These are phyloP conservation scores for Xerocomus potaroensis DNA, from an alignment of 768 basidiomycete species.

Conservation along the genomic window DNA sequence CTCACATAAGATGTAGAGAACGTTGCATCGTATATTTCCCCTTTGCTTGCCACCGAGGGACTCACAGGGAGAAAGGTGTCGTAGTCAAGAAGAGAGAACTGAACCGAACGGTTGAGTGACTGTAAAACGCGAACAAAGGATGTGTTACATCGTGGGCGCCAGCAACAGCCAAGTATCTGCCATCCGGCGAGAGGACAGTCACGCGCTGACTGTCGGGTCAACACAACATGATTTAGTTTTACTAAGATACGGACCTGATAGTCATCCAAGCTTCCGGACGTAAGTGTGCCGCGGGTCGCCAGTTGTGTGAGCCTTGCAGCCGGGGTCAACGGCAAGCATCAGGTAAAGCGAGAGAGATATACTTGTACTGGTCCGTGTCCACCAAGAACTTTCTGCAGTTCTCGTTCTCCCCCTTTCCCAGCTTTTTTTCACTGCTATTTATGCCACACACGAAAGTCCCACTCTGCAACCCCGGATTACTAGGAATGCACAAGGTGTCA, in stretches of 20 bases:
- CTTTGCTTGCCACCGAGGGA: constrained; percentile 51
- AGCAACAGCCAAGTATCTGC: constrained; percentile 61
- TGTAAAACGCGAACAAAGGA: constrained; percentile 14
- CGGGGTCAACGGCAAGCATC: constrained; percentile 9
- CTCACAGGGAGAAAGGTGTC: constrained; percentile 51
- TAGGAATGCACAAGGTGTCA: neutral
- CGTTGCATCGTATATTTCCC: constrained; percentile 84
- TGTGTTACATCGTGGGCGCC: constrained; percentile 64
- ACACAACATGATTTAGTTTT: neutral
- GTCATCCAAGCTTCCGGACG: constrained; percentile 59
- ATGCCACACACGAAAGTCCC: constrained; percentile 77
- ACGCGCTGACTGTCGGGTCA: constrained; percentile 56
- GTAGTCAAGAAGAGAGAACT: constrained; percentile 66
- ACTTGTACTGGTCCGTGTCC: constrained; percentile 51
- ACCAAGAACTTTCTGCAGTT: constrained; percentile 76
- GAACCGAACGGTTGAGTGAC: constrained; percentile 11
- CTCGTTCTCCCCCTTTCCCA: constrained; percentile 68
- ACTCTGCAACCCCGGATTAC: constrained; percentile 28
- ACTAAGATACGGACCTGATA: constrained; percentile 67
- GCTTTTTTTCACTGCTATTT: constrained; percentile 65
- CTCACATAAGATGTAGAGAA: constrained; percentile 66
- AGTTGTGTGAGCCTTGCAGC: constrained; percentile 21
- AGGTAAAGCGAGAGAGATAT: constrained; percentile 18
- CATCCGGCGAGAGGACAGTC: constrained; percentile 73
- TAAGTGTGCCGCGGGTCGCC: constrained; percentile 58